phyloP scores from a whole-genome alignment of 2,329 filamentous ascomycete species.

The Esteya vermicola region DNA sequence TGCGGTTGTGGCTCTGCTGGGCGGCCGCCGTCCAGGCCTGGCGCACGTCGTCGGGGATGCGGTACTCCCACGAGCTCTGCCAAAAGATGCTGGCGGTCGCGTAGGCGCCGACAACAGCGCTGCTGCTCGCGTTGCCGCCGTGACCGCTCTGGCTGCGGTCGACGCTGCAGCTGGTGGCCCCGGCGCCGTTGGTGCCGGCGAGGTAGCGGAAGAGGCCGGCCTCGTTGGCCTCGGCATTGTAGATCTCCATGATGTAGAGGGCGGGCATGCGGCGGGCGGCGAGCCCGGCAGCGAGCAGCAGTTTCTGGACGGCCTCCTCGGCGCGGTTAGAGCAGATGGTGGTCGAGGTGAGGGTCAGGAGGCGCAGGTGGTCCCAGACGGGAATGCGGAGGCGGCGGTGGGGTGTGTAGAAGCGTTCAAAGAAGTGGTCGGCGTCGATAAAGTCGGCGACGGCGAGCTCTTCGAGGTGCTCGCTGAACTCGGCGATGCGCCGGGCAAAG shows the following conservation, averaged over 20 bases:
- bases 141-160: no score
- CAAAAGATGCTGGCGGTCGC: conserved; percentile 8
- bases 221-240: conserved; percentile 12
- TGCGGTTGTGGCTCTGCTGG: not conserved
- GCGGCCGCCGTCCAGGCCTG: conserved; percentile 5
- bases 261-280: conserved; percentile 15
- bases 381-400: conserved; percentile 5
- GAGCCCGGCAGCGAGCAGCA: conserved; percentile 11
- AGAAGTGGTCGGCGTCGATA: conserved; percentile 10
- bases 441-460: conserved; percentile 6
- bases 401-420: conserved; percentile 11
- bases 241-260: conserved; percentile 14
- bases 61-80: conserved; percentile 9
- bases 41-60: conserved; percentile 1
- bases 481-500: conserved; percentile 1
- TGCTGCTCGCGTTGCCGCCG: no score
- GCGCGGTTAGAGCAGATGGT: conserved; percentile 10
- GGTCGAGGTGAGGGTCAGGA: conserved; percentile 13
- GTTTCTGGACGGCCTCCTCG: conserved; percentile 10
- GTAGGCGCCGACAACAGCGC: no score
- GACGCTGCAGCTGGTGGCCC: no score
- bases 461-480: conserved; percentile 4
- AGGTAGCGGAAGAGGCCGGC: conserved; percentile 15
- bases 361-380: conserved; percentile 12
- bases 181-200: conserved; percentile 3